phyloP scores from a whole-genome alignment of 306 rosid genomes.

The Casuarina equisetifolia region DNA sequence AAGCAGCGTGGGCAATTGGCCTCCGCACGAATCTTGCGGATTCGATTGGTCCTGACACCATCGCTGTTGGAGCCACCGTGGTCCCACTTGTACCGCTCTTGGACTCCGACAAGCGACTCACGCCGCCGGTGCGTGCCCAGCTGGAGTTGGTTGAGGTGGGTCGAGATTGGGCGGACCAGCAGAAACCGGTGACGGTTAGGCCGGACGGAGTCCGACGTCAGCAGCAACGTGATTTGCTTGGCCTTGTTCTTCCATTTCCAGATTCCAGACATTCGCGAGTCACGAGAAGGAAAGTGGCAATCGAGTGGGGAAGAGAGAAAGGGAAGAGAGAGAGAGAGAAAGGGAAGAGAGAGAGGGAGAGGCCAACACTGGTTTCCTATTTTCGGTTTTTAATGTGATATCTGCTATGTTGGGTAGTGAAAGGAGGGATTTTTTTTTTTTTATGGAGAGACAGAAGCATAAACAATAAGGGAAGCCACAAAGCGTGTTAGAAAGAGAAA shows the following conservation, averaged over 20 bases:
- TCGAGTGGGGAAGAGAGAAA: neutral
- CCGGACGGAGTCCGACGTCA: slow-evolving; percentile 12
- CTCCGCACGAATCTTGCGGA: slow-evolving; percentile 82
- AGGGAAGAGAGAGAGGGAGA: neutral
- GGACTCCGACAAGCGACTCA: slow-evolving; percentile 55
- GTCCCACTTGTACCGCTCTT: slow-evolving; percentile 91
- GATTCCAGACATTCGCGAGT: slow-evolving; percentile 42
- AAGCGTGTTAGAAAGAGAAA: no score
- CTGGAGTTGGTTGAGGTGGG: slow-evolving; percentile 50
- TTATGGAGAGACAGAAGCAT: no score
- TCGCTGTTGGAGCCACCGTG: slow-evolving; percentile 70
- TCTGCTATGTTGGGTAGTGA: no score
- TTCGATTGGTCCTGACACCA: slow-evolving; percentile 21
- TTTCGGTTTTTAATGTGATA: no score
- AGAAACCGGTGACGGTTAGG: slow-evolving; percentile 33
- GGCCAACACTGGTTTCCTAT: neutral
- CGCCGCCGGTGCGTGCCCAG: slow-evolving; percentile 49
- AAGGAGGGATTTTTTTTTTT: no score
- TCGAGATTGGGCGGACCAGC: slow-evolving; percentile 48
- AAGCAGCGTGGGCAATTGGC: slow-evolving; percentile 90
- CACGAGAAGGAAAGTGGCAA: neutral
- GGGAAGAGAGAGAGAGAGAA: neutral
- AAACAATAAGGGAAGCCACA: no score
- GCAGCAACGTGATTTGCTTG: slow-evolving; percentile 41
- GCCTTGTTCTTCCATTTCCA: slow-evolving; percentile 63